A percentile compares a stretch with the other conserved stretches of the same genome.
Evolutionary conservation across 2,329 filamentous ascomycete species (phyloP).

Genomic region (Colletotrichum tropicale): DNA sequence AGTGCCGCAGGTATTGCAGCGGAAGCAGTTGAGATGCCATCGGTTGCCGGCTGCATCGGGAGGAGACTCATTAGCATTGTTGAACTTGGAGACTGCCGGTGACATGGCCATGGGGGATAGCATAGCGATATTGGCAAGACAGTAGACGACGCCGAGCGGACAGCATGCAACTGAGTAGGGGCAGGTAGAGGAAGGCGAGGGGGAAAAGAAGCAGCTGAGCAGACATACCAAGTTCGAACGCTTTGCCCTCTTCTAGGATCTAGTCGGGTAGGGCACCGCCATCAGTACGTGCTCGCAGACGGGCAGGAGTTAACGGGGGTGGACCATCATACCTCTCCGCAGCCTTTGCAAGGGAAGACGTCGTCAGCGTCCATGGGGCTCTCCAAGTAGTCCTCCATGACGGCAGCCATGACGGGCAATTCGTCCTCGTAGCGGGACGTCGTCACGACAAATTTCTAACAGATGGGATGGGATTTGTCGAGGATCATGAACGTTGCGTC

Average conservation of each 20-base stretch:
- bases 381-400: constrained; percentile 67
- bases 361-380: constrained; percentile 79
- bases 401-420: constrained; percentile 45
- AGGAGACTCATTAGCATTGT: constrained; percentile 27
- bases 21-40: constrained; percentile 99
- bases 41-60: constrained; percentile 76
- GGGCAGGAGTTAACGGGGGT: background rate
- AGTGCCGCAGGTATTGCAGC: constrained; percentile 93
- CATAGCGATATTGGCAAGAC: background rate
- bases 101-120: constrained; percentile 12
- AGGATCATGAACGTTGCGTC: constrained; percentile 12
- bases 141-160: background rate
- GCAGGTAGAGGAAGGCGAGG: background rate
- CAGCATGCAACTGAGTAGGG: background rate
- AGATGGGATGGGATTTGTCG: background rate
- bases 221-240: constrained; percentile 88
- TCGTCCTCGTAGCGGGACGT: constrained; percentile 11
- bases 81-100: constrained; percentile 21
- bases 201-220: background rate
- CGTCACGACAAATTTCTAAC: constrained; percentile 13
- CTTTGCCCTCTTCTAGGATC: constrained; percentile 98
- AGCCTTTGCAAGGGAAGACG: constrained; percentile 89
- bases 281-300: constrained; percentile 19
- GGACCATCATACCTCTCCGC: constrained; percentile 74
- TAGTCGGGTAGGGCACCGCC: constrained; percentile 40